These are phyloP conservation scores for Daldinia loculata DNA, from an alignment of 495 filamentous ascomycete species.

Conservation along the genomic window DNA sequence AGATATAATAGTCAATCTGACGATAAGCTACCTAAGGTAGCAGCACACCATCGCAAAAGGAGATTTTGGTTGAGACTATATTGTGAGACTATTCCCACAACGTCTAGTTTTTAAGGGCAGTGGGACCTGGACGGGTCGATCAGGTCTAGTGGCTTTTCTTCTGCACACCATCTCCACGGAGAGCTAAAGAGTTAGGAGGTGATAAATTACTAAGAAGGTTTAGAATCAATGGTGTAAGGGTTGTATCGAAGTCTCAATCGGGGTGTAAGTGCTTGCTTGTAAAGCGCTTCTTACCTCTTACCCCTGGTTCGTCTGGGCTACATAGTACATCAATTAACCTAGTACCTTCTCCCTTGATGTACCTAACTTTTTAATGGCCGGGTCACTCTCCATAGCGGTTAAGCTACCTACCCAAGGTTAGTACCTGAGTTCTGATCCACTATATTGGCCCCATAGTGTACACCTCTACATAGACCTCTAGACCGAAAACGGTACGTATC, in stretches of 20 bases:
- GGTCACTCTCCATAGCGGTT: constrained; percentile 13
- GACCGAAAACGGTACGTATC: constrained; percentile 39
- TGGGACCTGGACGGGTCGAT: constrained; percentile 26
- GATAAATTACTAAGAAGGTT: constrained; percentile 25
- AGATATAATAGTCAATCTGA: constrained; percentile 17
- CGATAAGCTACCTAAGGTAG: neutral
- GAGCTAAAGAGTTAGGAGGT: constrained; percentile 1
- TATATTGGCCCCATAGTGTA: constrained; percentile 16
- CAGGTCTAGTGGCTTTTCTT: constrained; percentile 17
- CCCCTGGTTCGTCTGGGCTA: constrained; percentile 13
- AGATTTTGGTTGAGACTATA: constrained; percentile 35
- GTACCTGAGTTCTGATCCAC: constrained; percentile 21
- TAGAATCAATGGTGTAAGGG: constrained; percentile 38
- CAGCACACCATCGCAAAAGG: constrained; percentile 24
- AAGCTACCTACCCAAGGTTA: neutral
- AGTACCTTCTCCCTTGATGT: constrained; percentile 15
- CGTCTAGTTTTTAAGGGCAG: constrained; percentile 11
- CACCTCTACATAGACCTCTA: constrained; percentile 40
- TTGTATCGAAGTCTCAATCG: constrained; percentile 32
- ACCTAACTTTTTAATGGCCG: neutral
- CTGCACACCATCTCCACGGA: constrained; percentile 31
- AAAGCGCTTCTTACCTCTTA: neutral
- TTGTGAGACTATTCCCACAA: constrained; percentile 37
- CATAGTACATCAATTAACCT: neutral
- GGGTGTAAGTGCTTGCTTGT: constrained; percentile 10